Base-by-base conservation (phyloP, 306 rosid genomes). In the Sindora glabra region DNA sequence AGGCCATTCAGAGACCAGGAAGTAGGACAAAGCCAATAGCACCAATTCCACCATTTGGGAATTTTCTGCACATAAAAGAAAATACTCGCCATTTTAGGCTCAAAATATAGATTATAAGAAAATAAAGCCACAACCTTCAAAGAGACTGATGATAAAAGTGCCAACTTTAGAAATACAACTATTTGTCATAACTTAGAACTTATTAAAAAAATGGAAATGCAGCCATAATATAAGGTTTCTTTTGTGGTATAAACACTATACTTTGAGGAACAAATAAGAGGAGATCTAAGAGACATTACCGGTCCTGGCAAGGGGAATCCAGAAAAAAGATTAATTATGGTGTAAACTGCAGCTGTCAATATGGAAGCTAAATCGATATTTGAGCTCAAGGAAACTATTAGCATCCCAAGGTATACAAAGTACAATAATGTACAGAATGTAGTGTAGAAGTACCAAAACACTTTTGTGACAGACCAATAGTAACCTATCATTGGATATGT, bases 31-130 rank as follows among this genome's bases (percentile, higher is more conserved):
- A 82, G 3, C 37, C 81, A 82, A 68, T 77, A 86, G 68, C 69
- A 52, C 94, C 94, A 86, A 16, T 79, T 22, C 94, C 94, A 86
- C 87, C 94, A 82, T 58, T 82, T 82, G 5, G 94, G 94, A 42
- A 86, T 80, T 45, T 65, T 82, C 89, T 82, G 76, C 68, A 77
- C 0, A 29, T 4, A 48, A 42, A 48, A 64, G 47, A 23, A 64
- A 56, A 62, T 41, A 73, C 59, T 5, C 44, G 56, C 24, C 17
- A 33, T 65, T 24, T 32, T n/a, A 38, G 41, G 30, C 6, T 24
- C 29, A 32, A 32, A 46, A 32, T 29, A 26, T 6, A 2, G 6
- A 2, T 26, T 26, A 26, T 2, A 26, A 26, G 4, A 26, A 26
- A 3, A 26, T 26, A 26, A 3, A 26, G 30, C 30, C n/a, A n/a